A percentile compares a stretch with the other conserved stretches of the same genome.
These are phyloP conservation scores for Ganoderma meredithae DNA, from an alignment of 1,284 basidiomycete genomes.

Conservation along the genomic window DNA sequence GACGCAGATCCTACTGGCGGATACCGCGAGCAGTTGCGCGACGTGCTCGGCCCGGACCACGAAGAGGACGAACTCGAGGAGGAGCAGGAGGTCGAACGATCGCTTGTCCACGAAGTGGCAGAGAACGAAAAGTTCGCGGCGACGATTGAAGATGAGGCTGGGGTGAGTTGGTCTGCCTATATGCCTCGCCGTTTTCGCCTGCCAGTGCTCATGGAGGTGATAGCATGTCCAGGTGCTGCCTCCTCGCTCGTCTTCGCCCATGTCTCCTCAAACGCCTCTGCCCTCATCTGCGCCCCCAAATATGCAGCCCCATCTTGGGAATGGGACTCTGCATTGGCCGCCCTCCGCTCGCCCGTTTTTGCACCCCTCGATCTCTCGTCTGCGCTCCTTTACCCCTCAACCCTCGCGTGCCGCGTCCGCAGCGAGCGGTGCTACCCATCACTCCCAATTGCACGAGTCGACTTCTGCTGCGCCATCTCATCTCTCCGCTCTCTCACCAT, in stretches of 20 bases:
- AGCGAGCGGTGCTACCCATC: constrained; percentile 53
- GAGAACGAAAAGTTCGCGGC: constrained; percentile 45
- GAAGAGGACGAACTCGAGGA: constrained; percentile 57
- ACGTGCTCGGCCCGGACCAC: constrained; percentile 74
- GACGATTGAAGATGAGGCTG: constrained; percentile 42
- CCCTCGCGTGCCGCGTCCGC: constrained; percentile 58
- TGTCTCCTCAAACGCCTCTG: constrained; percentile 40
- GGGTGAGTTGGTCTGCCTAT: constrained; percentile 47
- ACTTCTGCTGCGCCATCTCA: constrained; percentile 67
- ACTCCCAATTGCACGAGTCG: constrained; percentile 51
- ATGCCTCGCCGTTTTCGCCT: constrained; percentile 25
- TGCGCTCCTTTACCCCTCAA: constrained; percentile 74
- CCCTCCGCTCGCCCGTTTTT: constrained; percentile 58
- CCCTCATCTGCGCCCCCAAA: constrained; percentile 44
- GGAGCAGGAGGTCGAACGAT: constrained; percentile 52
- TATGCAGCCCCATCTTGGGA: constrained; percentile 43
- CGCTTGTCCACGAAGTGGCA: constrained; percentile 48
- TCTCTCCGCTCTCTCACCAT: constrained; percentile 74
- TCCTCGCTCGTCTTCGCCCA: constrained; percentile 54
- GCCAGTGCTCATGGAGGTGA: constrained; percentile 21
- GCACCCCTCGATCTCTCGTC: constrained; percentile 83
- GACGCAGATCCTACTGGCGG: constrained; percentile 57
- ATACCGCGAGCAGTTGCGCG: constrained; percentile 73
- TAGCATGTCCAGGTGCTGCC: constrained; percentile 50
- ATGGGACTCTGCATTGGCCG: constrained; percentile 41